Percentiles rank a stretch among this genome's conserved stretches.
These are phyloP conservation scores for Blastobotrys elegans DNA, from an alignment of 1,139 yeast species.

Conservation along the genomic window DNA sequence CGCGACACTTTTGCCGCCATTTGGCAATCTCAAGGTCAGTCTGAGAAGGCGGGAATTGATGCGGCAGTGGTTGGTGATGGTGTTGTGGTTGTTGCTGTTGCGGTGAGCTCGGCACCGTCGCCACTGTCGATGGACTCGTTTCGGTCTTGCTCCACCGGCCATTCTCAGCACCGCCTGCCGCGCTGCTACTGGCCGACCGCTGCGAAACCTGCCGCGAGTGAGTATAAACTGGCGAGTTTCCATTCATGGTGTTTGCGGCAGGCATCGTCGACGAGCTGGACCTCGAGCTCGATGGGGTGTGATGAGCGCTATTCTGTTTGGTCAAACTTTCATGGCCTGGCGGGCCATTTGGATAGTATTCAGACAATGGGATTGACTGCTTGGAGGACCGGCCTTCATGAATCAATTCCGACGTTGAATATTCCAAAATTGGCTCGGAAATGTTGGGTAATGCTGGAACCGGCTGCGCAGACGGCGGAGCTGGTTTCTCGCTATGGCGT, in stretches of 20 bases:
- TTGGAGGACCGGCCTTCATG: constrained; percentile 15
- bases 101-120: neutral
- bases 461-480: too few species aligned
- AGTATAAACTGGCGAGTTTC: neutral
- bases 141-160: neutral
- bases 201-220: constrained; percentile 9
- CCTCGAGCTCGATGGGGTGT: constrained; percentile 5
- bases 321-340: constrained; percentile 5
- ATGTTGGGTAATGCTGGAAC: constrained; percentile 18
- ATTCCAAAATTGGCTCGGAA: constrained; percentile 25
- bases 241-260: neutral
- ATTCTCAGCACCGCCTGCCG: neutral
- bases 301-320: neutral
- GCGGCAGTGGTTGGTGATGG: constrained; percentile 1
- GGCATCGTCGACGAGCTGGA: constrained; percentile 3
- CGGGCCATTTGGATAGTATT: constrained; percentile 12
- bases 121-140: neutral
- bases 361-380: constrained; percentile 10
- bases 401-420: constrained; percentile 25
- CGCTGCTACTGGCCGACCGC: constrained; percentile 3
- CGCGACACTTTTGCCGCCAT: constrained; percentile 23
- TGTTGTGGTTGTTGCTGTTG: neutral
- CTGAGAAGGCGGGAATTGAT: constrained; percentile 7
- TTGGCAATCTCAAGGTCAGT: constrained; percentile 16
- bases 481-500: constrained; percentile 10